Evolutionary conservation across 2,329 filamentous ascomycete species (phyloP), one percentile per base, ranked within the genome.

Genomic region (Emmonsiellopsis sp.): DNA sequence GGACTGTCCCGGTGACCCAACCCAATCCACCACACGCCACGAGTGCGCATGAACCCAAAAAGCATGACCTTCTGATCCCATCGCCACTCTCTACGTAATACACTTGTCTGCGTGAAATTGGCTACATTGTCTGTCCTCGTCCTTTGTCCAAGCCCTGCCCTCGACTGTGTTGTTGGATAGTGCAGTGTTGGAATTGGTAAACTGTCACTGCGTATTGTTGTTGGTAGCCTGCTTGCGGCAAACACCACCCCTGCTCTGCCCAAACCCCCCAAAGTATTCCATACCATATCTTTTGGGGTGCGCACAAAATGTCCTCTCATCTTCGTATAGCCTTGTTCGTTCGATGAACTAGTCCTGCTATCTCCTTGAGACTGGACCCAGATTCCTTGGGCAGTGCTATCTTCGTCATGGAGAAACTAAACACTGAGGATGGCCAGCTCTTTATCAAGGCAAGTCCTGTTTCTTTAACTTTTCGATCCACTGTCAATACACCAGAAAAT

Each of bases 371-470:
- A 61, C 61, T 64, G 54, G 63, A 64, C 58, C 58, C 58, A 57
- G 58, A 59, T 63, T 61, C 56, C 57, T 64, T 58, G 61, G 60
- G 63, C 59, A 51, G 45, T 16, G 58, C 59, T 61, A 60, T 61
- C 57, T 57, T 61, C 66, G 65, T 61, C 61, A 76, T 75, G 73
- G 73, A 76, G 69, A 73, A 73, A 63, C 66, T 75, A 54, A 73
- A 76, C 66, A 73, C 70, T 60, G 72, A 75, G 67, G 73, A 76
- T 70, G 73, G 73, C 63, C 73, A 75, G 63, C 69, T 74, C 61
- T 76, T 76, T 65, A 70, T 76, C 57, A 75, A 74, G 63, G 73
- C 75, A 42, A 44, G 48, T 8, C 45, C 10, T 20, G 20, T 37
- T 35, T 38, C 40, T 15, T 54, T 34, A 35, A 26, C 15, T 20